Evolutionary conservation across 2,329 filamentous ascomycete genomes (phyloP), one percentile per base, ranked within the genome.

Genomic region (Aspergillus piperis): DNA sequence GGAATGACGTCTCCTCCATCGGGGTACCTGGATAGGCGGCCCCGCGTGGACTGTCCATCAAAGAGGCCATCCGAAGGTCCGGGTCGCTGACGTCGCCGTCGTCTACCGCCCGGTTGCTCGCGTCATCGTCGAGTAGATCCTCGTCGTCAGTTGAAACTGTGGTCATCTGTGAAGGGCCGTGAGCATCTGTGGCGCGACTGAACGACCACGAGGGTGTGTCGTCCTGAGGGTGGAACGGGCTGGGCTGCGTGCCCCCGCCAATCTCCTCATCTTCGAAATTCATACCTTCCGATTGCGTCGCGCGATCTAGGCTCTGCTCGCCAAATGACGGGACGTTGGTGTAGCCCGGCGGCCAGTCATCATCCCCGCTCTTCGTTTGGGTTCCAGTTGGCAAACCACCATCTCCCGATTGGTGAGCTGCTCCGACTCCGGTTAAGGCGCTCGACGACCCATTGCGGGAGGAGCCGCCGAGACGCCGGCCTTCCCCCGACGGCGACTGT

Each of bases 381-480:
- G 67, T 71, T 74, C 69, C 72, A 71, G 66, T 71, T 72, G 73
- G 81, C 77, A 78, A 84, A 84, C 85, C 84, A 87, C 73, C 84
- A 82, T 78, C 84, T 83, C 76, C 84, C 80, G 74, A 83, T 83
- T 73, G 88, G 86, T 77, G 88, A 90, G 78, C 86, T 88, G 83
- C 89, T 91, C 78, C 90, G 85, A 82, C 88, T 91, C 82, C 87
- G 84, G 77, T 84, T 84, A 85, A 91, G 86, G 86, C 89, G 90
- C 89, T 92, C 91, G 90, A 91, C 89, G 88, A 94, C 86, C 91
- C 91, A 94, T 81, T 88, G 83, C 82, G 89, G 88, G 88, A 94
- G 86, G 86, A 92, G 87, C 84, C 88, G 88, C 84, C 90, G 89
- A 92, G 90, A 86, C 90, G 89, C 87, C 82, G 87, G 80, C 86